Percentiles rank a stretch among this genome's conserved stretches.
Conservation (phyloP, 1,139 yeast genomes). For the Geotrichum cucujoidarum region DNA sequence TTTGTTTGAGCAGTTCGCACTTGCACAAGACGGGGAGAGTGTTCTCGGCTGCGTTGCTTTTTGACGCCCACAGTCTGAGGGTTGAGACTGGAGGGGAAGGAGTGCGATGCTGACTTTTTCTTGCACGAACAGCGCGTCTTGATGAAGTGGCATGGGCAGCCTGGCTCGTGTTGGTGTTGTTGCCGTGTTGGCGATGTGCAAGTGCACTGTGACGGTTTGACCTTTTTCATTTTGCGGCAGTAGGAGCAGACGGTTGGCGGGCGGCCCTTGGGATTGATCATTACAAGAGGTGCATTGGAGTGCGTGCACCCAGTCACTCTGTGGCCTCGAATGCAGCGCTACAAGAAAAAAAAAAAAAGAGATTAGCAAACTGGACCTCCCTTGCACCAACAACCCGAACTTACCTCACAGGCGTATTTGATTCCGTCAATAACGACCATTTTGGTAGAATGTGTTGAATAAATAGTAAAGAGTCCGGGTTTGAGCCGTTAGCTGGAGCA, state of each 20-base stretch:
- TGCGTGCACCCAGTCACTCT: constrained; percentile 91
- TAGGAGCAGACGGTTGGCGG: constrained; percentile 90
- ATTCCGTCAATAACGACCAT: constrained; percentile 91
- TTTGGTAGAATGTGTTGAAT: constrained; percentile 8
- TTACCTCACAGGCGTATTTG: constrained; percentile 81
- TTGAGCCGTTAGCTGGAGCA: no score
- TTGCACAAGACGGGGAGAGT: no score
- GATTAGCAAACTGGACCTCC: no score
- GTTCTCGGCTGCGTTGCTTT: no score
- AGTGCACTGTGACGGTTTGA: constrained; percentile 59
- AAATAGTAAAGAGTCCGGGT: background rate
- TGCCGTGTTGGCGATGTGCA: constrained; percentile 62
- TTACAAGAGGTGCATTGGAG: constrained; percentile 80
- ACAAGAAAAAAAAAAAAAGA: constrained; percentile 2
- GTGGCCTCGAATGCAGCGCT: constrained; percentile 90
- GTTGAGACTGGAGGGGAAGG: no score
- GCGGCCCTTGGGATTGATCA: constrained; percentile 94
- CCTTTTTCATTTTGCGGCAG: constrained; percentile 73
- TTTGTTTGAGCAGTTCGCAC: no score
- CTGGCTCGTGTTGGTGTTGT: constrained; percentile 43
- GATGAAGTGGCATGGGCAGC: constrained; percentile 53
- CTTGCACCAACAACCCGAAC: no score
- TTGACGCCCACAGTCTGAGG: no score
- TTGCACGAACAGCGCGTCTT: constrained; percentile 55
- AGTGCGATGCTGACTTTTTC: constrained; percentile 30